Conservation (phyloP, 805 yeast species). For the Blastobotrys parvus region DNA sequence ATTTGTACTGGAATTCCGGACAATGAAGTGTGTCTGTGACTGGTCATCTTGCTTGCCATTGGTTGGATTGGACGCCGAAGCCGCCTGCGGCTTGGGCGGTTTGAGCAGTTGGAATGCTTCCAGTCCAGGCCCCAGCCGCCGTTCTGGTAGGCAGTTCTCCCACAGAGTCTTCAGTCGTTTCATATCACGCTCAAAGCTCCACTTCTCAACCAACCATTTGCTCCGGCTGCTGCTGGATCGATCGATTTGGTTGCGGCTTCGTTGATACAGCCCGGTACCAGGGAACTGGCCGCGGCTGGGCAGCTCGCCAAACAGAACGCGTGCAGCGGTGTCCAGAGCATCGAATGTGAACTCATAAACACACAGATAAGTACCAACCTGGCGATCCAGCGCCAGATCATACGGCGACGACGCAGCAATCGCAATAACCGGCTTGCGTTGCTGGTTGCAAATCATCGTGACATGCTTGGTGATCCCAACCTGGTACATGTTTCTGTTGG, state of each 20-base stretch:
- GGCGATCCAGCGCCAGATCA: constrained; percentile 48
- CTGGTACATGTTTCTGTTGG: constrained; percentile 52
- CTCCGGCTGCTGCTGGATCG: constrained; percentile 5
- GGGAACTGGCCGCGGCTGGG: constrained; percentile 48
- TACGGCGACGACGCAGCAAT: constrained; percentile 58
- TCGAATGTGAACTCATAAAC: constrained; percentile 51
- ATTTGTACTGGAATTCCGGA: constrained; percentile 47
- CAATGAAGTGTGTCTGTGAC: constrained; percentile 43
- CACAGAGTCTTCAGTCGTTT: constrained; percentile 37
- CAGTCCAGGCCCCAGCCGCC: constrained; percentile 17
- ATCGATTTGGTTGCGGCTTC: constrained; percentile 11
- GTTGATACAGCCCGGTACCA: constrained; percentile 33
- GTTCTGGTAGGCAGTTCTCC: constrained; percentile 32
- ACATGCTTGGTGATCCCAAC: constrained; percentile 53
- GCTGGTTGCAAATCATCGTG: constrained; percentile 43
- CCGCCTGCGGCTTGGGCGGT: not conserved
- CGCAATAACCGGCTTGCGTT: constrained; percentile 44
- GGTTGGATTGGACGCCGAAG: too few species aligned
- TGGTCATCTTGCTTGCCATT: not conserved
- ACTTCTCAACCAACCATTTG: constrained; percentile 52
- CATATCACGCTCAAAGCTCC: constrained; percentile 43
- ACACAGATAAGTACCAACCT: constrained; percentile 48
- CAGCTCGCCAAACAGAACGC: constrained; percentile 47
- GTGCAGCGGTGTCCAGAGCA: constrained; percentile 41
- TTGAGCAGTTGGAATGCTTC: constrained; percentile 17